phyloP scores from a whole-genome alignment of 1,284 basidiomycete species.

The Cryptococcus wingfieldii region DNA sequence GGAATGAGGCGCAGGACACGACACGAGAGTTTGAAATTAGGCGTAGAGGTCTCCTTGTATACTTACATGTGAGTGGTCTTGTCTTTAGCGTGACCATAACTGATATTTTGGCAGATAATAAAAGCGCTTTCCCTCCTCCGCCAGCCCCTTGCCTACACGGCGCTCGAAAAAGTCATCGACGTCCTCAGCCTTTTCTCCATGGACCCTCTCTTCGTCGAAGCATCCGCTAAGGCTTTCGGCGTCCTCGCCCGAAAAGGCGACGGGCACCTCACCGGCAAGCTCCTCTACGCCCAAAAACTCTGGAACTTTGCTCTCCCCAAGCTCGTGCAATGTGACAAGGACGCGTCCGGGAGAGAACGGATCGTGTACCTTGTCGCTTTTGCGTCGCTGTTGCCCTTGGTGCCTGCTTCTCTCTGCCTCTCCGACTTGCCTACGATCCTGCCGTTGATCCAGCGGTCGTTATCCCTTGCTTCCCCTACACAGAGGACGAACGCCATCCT shows the following conservation, averaged over 20 bases:
- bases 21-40: conserved; percentile 18
- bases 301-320: conserved; percentile 70
- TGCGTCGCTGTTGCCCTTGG: conserved; percentile 71
- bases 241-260: conserved; percentile 54
- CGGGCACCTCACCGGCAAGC: conserved; percentile 64
- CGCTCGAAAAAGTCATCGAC: conserved; percentile 63
- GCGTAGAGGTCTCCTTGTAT: conserved; percentile 24
- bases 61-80: conserved; percentile 21
- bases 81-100: background rate
- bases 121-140: conserved; percentile 74
- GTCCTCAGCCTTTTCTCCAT: conserved; percentile 59
- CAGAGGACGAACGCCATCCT: conserved; percentile 77
- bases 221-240: conserved; percentile 68
- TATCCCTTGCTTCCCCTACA: conserved; percentile 68
- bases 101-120: conserved; percentile 56
- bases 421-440: conserved; percentile 70
- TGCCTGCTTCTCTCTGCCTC: conserved; percentile 70
- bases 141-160: conserved; percentile 57
- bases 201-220: conserved; percentile 33
- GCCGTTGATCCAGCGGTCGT: conserved; percentile 78
- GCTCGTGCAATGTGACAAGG: conserved; percentile 60
- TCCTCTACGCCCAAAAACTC: conserved; percentile 80
- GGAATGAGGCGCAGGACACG: conserved; percentile 38
- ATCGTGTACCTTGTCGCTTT: conserved; percentile 78
- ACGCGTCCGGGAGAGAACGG: conserved; percentile 49